phyloP scores from a whole-genome alignment of 495 filamentous ascomycete genomes.

The Penicillium cosmopolitanum region DNA sequence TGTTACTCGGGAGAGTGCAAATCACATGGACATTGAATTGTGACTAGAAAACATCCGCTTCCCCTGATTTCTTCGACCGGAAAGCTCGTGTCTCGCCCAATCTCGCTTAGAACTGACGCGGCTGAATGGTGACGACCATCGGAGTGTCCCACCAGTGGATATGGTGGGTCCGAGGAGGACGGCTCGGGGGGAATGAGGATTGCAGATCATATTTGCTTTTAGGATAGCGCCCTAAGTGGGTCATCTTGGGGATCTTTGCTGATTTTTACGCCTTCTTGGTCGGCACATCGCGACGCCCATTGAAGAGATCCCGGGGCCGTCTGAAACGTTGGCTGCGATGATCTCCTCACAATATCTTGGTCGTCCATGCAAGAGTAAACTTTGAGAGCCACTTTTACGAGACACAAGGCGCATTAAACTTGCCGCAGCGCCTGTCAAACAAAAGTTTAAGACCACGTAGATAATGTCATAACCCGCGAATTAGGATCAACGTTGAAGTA shows the following conservation, averaged over 20 bases:
- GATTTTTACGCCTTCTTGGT: background rate
- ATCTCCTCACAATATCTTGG: slow-evolving; percentile 1
- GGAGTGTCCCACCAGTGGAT: background rate
- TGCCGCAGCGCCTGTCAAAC: background rate
- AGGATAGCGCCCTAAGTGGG: background rate
- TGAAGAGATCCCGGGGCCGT: background rate
- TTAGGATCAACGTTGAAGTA: background rate
- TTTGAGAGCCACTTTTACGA: slow-evolving; percentile 3
- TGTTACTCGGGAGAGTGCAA: background rate
- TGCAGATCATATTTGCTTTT: background rate
- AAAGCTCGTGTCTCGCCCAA: slow-evolving; percentile 3
- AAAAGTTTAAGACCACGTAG: background rate
- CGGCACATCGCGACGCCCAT: background rate
- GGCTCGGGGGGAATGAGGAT: background rate
- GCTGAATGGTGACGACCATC: background rate
- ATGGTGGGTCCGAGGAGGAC: background rate
- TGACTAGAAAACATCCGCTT: background rate
- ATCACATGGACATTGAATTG: background rate
- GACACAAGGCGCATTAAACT: slow-evolving; percentile 6
- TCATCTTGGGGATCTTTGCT: background rate
- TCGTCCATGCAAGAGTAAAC: background rate
- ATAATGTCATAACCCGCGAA: background rate
- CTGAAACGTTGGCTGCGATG: slow-evolving; percentile 2
- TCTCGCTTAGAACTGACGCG: slow-evolving; percentile 6
- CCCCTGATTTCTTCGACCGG: background rate